A percentile compares a stretch with the other conserved stretches of the same genome.
These are phyloP conservation scores for Saccharomyces hybrid DNA, from an alignment of 1,139 yeast genomes.

Conservation along the genomic window DNA sequence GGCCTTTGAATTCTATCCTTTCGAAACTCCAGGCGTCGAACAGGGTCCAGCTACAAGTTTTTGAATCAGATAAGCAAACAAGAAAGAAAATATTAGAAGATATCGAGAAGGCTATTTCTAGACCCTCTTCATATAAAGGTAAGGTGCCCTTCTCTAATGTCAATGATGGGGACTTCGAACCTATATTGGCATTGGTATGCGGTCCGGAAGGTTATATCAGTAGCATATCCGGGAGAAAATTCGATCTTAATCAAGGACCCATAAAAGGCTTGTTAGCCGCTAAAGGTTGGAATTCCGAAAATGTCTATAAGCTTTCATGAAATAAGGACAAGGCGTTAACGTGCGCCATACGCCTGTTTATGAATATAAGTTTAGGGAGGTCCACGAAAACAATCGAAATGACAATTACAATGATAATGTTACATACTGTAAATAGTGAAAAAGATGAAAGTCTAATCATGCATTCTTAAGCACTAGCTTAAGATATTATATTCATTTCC, in stretches of 20 bases:
- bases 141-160: slow-evolving; percentile 26
- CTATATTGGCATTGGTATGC: slow-evolving; percentile 46
- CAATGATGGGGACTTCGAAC: slow-evolving; percentile 6
- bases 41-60: slow-evolving; percentile 49
- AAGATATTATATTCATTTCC: slow-evolving; percentile 1
- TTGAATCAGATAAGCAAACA: slow-evolving; percentile 33
- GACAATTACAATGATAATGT: background rate
- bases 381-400: background rate
- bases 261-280: slow-evolving; percentile 58
- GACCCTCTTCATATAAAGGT: slow-evolving; percentile 15
- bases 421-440: background rate
- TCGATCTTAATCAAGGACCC: slow-evolving; percentile 47
- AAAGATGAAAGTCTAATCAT: background rate
- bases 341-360: no score
- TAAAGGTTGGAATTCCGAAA: slow-evolving; percentile 60
- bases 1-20: slow-evolving; percentile 50
- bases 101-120: slow-evolving; percentile 27
- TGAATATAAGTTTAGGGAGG: no score
- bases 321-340: no score
- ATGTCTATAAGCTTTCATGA: slow-evolving; percentile 41
- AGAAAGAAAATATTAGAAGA: slow-evolving; percentile 36
- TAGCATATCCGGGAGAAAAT: slow-evolving; percentile 61
- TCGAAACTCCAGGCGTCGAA: slow-evolving; percentile 63
- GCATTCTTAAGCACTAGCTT: background rate
- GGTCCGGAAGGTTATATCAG: slow-evolving; percentile 84